phyloP scores from a whole-genome alignment of 2,329 filamentous ascomycete genomes.

The Plenodomus lindquistii region DNA sequence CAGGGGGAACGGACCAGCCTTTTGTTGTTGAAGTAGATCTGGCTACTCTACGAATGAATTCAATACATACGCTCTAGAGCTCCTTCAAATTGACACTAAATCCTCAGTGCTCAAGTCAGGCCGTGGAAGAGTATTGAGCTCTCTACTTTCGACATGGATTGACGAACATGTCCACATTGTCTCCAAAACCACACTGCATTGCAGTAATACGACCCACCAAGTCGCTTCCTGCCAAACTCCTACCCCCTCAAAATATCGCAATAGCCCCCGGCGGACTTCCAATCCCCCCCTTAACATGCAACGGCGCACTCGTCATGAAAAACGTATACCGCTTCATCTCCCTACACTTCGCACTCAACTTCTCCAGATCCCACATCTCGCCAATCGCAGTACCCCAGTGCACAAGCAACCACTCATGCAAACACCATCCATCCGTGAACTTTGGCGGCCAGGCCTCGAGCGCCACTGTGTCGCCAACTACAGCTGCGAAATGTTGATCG shows the following conservation, averaged over 20 bases:
- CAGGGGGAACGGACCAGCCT: too few relatives aligned
- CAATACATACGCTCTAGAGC: too few relatives aligned
- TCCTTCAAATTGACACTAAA: too few relatives aligned
- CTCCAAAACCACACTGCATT: too few relatives aligned
- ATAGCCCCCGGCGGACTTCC: constrained; percentile 43
- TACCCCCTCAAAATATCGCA: constrained; percentile 29
- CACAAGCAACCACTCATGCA: constrained; percentile 39
- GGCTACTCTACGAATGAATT: too few relatives aligned
- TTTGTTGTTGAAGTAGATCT: too few relatives aligned
- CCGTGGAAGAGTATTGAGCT: too few relatives aligned
- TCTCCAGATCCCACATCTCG: constrained; percentile 52
- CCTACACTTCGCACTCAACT: constrained; percentile 58
- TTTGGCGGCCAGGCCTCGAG: constrained; percentile 45
- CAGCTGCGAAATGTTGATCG: constrained; percentile 40
- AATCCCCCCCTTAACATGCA: constrained; percentile 58
- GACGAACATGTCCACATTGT: too few relatives aligned
- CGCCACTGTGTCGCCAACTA: constrained; percentile 47
- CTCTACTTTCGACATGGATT: too few relatives aligned
- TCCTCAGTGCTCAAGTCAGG: too few relatives aligned
- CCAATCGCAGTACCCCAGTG: constrained; percentile 39
- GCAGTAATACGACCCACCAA: neutral
- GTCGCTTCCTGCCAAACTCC: neutral
- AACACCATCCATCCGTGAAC: constrained; percentile 34
- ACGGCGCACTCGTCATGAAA: constrained; percentile 62
- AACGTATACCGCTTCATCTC: constrained; percentile 60